These are phyloP conservation scores for Zychaea mexicana DNA, from an alignment of 371 early-diverging fungal species.

Conservation along the genomic window DNA sequence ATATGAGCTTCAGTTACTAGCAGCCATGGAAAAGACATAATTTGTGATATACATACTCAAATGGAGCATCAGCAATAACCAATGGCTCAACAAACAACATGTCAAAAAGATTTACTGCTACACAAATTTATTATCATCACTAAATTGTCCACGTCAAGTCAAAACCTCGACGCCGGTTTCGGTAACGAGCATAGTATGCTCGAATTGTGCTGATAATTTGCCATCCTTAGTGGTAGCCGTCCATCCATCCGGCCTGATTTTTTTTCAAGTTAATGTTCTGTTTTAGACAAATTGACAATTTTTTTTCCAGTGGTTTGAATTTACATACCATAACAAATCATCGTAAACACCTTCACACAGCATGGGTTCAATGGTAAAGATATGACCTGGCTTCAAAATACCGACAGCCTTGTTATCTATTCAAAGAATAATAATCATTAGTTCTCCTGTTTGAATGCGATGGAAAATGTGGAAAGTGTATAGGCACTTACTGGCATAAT, in stretches of 20 bases:
- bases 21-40: no score
- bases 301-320: no score
- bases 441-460: not conserved
- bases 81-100: no score
- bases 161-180: slow-evolving; percentile 93
- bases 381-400: slow-evolving; percentile 90
- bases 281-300: no score
- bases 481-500: slow-evolving; percentile 76
- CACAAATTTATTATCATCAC: no score
- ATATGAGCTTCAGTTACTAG: no score
- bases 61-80: no score
- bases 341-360: slow-evolving; percentile 79
- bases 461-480: not conserved
- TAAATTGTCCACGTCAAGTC: no score
- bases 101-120: no score
- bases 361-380: slow-evolving; percentile 98
- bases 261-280: not conserved
- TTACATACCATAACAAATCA: slow-evolving; percentile 43
- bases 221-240: slow-evolving; percentile 92
- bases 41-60: no score
- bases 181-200: slow-evolving; percentile 95
- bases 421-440: not conserved
- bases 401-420: slow-evolving; percentile 92
- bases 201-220: slow-evolving; percentile 97
- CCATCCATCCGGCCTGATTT: slow-evolving; percentile 85